Percentiles rank a stretch among this genome's conserved stretches.
Conservation (phyloP, 2,329 filamentous ascomycete species). For the Iodosphaeria phyllophila region DNA sequence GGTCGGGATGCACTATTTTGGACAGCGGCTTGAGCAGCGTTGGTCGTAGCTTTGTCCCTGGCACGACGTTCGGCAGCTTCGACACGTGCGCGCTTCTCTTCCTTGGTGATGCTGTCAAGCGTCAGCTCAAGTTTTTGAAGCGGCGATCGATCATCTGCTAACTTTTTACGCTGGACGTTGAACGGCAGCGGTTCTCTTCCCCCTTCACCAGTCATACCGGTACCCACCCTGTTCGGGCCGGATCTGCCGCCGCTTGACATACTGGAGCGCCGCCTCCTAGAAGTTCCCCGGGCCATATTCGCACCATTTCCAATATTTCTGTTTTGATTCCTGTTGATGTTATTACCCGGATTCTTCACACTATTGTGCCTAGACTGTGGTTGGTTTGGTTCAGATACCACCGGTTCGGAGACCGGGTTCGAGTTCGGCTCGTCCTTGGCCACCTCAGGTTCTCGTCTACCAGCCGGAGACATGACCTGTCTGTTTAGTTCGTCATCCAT, state of each 20-base stretch:
- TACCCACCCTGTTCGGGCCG: constrained; percentile 9
- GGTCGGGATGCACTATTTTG: constrained; percentile 7
- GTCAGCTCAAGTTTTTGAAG: constrained; percentile 86
- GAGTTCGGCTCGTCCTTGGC: too few species aligned
- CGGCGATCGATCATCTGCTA: constrained; percentile 72
- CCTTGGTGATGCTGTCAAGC: constrained; percentile 82
- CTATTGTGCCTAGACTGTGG: constrained; percentile 8
- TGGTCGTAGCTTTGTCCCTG: constrained; percentile 36
- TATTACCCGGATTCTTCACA: constrained; percentile 11
- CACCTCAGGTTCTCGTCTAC: too few species aligned
- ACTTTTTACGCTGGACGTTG: constrained; percentile 30
- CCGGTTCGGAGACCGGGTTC: too few species aligned
- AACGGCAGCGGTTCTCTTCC: constrained; percentile 19
- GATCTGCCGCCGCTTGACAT: constrained; percentile 11
- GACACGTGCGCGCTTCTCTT: constrained; percentile 76
- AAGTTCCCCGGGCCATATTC: constrained; percentile 7
- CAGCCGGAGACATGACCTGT: background rate
- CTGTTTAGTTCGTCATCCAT: constrained; percentile 11
- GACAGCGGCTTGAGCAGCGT: constrained; percentile 16
- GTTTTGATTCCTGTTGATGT: background rate
- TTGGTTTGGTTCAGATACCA: too few species aligned
- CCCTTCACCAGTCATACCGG: constrained; percentile 7
- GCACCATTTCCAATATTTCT: constrained; percentile 5
- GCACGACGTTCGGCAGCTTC: constrained; percentile 63
- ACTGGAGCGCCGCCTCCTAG: too few species aligned